phyloP scores from a whole-genome alignment of 148 eudicot genomes.

The Cornus florida region DNA sequence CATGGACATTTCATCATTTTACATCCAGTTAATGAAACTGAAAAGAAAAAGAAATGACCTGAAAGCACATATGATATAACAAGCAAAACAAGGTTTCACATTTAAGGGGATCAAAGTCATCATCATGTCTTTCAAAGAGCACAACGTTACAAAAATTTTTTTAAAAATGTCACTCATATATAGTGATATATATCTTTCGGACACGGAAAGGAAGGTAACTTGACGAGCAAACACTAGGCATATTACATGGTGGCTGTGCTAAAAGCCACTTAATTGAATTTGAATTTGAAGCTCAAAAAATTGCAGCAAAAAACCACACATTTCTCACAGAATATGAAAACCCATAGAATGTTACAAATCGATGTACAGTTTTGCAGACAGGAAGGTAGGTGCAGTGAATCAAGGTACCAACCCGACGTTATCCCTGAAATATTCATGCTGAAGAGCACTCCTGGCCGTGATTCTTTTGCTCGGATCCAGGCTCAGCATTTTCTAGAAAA shows the following conservation, averaged over 20 bases:
- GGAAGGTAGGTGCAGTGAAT: slow-evolving; percentile 17
- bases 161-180: not conserved
- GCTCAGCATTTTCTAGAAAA: slow-evolving; percentile 84
- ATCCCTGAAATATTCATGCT: slow-evolving; percentile 92
- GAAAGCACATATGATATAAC: no score
- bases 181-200: not conserved
- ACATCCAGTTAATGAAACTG: no score
- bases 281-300: not conserved
- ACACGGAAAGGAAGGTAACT: not conserved
- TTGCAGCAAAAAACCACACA: slow-evolving; percentile 8
- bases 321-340: slow-evolving; percentile 9
- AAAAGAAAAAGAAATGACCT: no score
- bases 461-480: slow-evolving; percentile 91
- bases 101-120: not conserved
- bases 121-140: slow-evolving; percentile 2
- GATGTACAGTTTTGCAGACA: slow-evolving; percentile 16
- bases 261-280: slow-evolving; percentile 17
- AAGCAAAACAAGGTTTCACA: slow-evolving; percentile 6
- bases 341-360: slow-evolving; percentile 17
- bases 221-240: not conserved
- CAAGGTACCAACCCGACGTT: slow-evolving; percentile 56
- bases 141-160: not conserved
- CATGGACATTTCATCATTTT: no score
- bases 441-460: slow-evolving; percentile 81
- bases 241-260: slow-evolving; percentile 11